Percentiles rank a stretch among this genome's conserved stretches.
These are phyloP conservation scores for Ophiostoma himal-ulmi DNA, from an alignment of 2,329 filamentous ascomycete genomes.

Conservation along the genomic window DNA sequence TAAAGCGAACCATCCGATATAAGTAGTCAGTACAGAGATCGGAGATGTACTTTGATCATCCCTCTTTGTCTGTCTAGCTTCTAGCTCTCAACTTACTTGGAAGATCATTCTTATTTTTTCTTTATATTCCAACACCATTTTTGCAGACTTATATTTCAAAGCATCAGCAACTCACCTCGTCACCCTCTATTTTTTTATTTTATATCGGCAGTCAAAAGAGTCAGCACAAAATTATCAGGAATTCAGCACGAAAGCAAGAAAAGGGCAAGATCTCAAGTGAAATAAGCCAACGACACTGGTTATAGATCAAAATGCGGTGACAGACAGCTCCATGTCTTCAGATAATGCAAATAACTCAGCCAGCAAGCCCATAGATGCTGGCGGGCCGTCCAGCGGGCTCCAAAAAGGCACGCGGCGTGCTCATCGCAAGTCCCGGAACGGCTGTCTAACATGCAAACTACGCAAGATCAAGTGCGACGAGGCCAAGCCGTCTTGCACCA, in stretches of 20 bases:
- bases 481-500: not conserved
- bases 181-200: no score
- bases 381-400: not conserved
- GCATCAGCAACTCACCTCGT: no score
- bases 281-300: not conserved
- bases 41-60: not conserved
- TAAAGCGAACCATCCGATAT: not conserved
- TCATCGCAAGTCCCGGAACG: constrained; percentile 3
- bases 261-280: not conserved
- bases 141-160: not conserved
- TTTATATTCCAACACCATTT: not conserved
- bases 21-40: not conserved
- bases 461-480: constrained; percentile 7
- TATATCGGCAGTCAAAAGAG: not conserved
- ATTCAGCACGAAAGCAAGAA: not conserved
- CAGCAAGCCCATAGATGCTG: not conserved
- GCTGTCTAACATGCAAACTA: not conserved
- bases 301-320: not conserved
- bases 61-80: not conserved
- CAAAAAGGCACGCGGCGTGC: not conserved
- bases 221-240: not conserved
- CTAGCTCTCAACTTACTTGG: not conserved
- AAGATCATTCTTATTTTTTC: not conserved
- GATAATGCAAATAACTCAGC: not conserved
- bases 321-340: not conserved